Evolutionary conservation across 1,284 basidiomycete genomes (phyloP).

Genomic region (Sphaerobolus stellatus): DNA sequence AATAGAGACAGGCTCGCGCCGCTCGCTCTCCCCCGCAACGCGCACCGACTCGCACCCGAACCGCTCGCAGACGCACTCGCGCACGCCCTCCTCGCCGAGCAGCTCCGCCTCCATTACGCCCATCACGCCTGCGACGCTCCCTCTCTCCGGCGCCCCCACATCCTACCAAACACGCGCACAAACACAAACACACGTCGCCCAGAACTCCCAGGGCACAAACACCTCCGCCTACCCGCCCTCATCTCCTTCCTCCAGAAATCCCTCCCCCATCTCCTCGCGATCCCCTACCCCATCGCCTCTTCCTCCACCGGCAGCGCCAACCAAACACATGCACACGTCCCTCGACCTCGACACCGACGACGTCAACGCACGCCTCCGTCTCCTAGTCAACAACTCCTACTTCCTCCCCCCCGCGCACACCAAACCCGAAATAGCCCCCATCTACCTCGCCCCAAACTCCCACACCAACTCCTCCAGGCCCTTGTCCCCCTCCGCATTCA

Average conservation of each 20-base stretch:
- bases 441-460: constrained; percentile 51
- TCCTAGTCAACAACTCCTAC: constrained; percentile 80
- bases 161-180: constrained; percentile 1
- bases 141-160: constrained; percentile 5
- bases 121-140: constrained; percentile 3
- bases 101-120: constrained; percentile 3
- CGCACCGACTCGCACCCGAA: constrained; percentile 7
- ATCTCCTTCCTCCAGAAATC: constrained; percentile 19
- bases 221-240: constrained; percentile 13
- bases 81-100: neutral
- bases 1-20: neutral
- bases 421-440: constrained; percentile 59
- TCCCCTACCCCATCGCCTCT: constrained; percentile 5
- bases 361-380: constrained; percentile 74
- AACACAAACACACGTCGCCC: constrained; percentile 11
- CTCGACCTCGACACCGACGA: constrained; percentile 69
- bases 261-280: constrained; percentile 11
- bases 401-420: constrained; percentile 80
- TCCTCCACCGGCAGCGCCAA: constrained; percentile 7
- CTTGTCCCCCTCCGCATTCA: constrained; percentile 17
- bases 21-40: constrained; percentile 9
- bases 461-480: too few relatives aligned
- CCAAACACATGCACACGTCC: constrained; percentile 3
- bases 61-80: neutral
- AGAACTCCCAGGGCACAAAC: constrained; percentile 12